Conservation (phyloP, 164 flowering plant genomes). For the Magnolia sinica region DNA sequence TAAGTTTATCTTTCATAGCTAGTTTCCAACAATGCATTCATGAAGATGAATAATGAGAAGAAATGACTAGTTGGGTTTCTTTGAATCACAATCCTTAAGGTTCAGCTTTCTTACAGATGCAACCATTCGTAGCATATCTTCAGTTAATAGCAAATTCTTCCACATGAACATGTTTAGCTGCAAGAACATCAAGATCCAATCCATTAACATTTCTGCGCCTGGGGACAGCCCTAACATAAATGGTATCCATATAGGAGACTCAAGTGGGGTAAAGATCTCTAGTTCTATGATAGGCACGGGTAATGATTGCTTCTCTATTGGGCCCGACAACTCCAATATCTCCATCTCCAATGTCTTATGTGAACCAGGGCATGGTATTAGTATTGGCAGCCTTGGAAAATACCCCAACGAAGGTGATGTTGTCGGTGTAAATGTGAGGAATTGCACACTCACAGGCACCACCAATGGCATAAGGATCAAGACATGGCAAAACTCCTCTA, state of each 20-base stretch:
- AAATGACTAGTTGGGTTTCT: no score
- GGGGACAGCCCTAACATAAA: slow-evolving; percentile 26
- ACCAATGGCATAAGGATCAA: slow-evolving; percentile 62
- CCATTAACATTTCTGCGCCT: not conserved
- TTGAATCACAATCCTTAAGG: slow-evolving; percentile 22
- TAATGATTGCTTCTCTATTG: slow-evolving; percentile 44
- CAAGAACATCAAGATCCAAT: slow-evolving; percentile 15
- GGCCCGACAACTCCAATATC: slow-evolving; percentile 25
- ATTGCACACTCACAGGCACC: slow-evolving; percentile 44
- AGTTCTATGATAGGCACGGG: slow-evolving; percentile 15
- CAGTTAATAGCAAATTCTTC: slow-evolving; percentile 32
- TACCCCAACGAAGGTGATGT: slow-evolving; percentile 45
- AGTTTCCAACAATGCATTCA: not conserved
- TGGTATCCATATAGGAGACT: slow-evolving; percentile 22
- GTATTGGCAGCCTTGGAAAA: slow-evolving; percentile 71
- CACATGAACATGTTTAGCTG: slow-evolving; percentile 30
- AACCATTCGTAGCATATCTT: slow-evolving; percentile 16
- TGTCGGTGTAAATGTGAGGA: slow-evolving; percentile 25
- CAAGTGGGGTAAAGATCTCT: slow-evolving; percentile 2
- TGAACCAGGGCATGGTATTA: slow-evolving; percentile 50
- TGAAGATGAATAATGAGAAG: no score
- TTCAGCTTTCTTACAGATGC: slow-evolving; percentile 28
- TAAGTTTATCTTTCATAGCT: slow-evolving; percentile 14
- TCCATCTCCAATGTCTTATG: slow-evolving; percentile 23
- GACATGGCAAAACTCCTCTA: slow-evolving; percentile 32